Conservation (phyloP, 345 rosid species). For the Gossypium mustelinum region DNA sequence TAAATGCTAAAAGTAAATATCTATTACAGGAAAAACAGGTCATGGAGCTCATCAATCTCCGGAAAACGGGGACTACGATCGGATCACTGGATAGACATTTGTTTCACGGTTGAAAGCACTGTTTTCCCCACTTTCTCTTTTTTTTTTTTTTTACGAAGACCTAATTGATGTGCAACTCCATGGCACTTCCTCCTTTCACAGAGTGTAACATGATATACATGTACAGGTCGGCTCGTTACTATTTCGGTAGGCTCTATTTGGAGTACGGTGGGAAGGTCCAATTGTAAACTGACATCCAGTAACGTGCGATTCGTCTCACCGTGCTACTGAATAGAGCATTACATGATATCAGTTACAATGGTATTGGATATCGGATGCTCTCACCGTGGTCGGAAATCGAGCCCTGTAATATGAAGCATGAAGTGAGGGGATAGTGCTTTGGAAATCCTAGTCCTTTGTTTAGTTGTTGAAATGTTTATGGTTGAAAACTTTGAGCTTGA, state of each 20-base stretch:
- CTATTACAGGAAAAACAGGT: constrained; percentile 46
- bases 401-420: constrained; percentile 4
- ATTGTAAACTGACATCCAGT: neutral
- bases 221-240: constrained; percentile 35
- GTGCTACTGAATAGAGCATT: neutral
- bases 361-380: neutral
- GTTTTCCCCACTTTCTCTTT: neutral
- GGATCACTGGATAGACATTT: constrained; percentile 34
- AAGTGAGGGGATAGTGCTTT: neutral
- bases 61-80: constrained; percentile 61
- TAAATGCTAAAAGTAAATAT: constrained; percentile 12
- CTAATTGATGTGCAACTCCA: constrained; percentile 24
- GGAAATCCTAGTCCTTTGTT: neutral
- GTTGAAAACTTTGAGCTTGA: neutral
- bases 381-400: neutral
- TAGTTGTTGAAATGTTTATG: neutral
- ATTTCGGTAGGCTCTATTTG: constrained; percentile 15
- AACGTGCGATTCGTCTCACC: neutral
- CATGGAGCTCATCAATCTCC: constrained; percentile 48
- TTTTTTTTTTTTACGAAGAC: constrained; percentile 16
- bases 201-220: constrained; percentile 34
- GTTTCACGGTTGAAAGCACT: neutral
- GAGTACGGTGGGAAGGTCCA: neutral
- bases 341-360: neutral
- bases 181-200: constrained; percentile 13